Evolutionary conservation across 306 rosid species (phyloP).

Genomic region (Lathyrus oleraceus): DNA sequence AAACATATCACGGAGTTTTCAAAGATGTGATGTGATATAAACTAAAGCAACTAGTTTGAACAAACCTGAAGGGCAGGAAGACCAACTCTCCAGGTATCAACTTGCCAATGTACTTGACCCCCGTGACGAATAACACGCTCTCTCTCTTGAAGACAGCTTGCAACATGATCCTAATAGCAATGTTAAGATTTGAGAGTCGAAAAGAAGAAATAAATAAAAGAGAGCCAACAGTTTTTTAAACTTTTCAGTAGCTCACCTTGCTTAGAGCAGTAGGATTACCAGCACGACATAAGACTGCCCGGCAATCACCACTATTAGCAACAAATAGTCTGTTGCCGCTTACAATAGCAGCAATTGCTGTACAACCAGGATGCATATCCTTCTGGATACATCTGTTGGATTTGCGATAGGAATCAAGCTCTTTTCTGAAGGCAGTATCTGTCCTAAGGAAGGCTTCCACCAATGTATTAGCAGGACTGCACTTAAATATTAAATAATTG

Average conservation of each 20-base stretch:
- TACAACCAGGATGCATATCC: slow-evolving; percentile 96
- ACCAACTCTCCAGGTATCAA: slow-evolving; percentile 95
- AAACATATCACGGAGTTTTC: slow-evolving; percentile 18
- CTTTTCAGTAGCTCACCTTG: slow-evolving; percentile 53
- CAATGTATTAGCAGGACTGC: slow-evolving; percentile 77
- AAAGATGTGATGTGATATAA: background rate
- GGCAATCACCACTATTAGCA: slow-evolving; percentile 90
- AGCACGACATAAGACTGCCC: slow-evolving; percentile 78
- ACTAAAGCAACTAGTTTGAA: slow-evolving; percentile 24
- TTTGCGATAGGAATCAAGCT: slow-evolving; percentile 63
- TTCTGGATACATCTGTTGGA: slow-evolving; percentile 69
- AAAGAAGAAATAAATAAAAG: slow-evolving; percentile 13
- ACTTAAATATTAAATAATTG: slow-evolving; percentile 20
- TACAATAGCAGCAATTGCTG: slow-evolving; percentile 72
- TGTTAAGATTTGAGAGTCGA: slow-evolving; percentile 20
- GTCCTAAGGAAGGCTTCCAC: slow-evolving; percentile 72
- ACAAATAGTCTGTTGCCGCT: slow-evolving; percentile 73
- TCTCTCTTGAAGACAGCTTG: slow-evolving; percentile 86
- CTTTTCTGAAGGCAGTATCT: slow-evolving; percentile 77
- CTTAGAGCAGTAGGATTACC: slow-evolving; percentile 75
- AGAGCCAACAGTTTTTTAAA: slow-evolving; percentile 6
- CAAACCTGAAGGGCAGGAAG: slow-evolving; percentile 90
- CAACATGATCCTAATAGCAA: slow-evolving; percentile 80
- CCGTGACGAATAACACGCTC: slow-evolving; percentile 74
- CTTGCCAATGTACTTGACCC: slow-evolving; percentile 85